Percentiles rank a stretch among this genome's conserved stretches.
phyloP scores from a whole-genome alignment of 352 stramenopile species.

The Pythium oligandrum region DNA sequence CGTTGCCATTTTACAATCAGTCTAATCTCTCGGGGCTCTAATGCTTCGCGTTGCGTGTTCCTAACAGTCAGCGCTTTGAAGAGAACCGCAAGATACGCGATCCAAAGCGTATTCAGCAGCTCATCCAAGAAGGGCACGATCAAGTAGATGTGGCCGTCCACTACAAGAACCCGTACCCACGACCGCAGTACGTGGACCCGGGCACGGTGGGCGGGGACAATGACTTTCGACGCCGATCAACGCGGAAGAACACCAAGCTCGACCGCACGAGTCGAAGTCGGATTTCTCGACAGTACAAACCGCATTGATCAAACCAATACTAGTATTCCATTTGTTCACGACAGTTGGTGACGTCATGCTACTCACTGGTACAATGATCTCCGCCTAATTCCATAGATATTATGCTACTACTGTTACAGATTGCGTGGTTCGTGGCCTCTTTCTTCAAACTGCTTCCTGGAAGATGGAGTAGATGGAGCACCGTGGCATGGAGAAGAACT shows the following conservation, averaged over 20 bases:
- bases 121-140: conserved; percentile 52
- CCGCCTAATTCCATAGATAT: conserved; percentile 4
- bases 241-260: conserved; percentile 44
- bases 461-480: conserved; percentile 77
- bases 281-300: conserved; percentile 45
- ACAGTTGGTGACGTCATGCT: too few relatives aligned
- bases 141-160: conserved; percentile 77
- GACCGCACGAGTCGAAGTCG: conserved; percentile 35
- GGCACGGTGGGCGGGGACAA: conserved; percentile 71
- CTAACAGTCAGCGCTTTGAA: conserved; percentile 49
- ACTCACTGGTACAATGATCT: too few relatives aligned
- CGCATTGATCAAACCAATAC: conserved; percentile 7
- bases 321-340: too few relatives aligned
- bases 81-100: conserved; percentile 41
- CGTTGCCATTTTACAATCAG: not conserved
- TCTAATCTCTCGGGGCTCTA: too few relatives aligned
- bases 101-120: conserved; percentile 32
- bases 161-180: conserved; percentile 83
- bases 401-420: not conserved
- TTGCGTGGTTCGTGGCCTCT: too few relatives aligned
- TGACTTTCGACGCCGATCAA: conserved; percentile 57
- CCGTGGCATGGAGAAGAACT: conserved; percentile 57
- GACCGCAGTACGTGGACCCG: conserved; percentile 71
- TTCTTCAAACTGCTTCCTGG: conserved; percentile 40
- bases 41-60: too few relatives aligned